A percentile compares a stretch with the other conserved stretches of the same genome.
Evolutionary conservation across 169 alveolate species (phyloP).

Genomic region (Plasmodium vivax): DNA sequence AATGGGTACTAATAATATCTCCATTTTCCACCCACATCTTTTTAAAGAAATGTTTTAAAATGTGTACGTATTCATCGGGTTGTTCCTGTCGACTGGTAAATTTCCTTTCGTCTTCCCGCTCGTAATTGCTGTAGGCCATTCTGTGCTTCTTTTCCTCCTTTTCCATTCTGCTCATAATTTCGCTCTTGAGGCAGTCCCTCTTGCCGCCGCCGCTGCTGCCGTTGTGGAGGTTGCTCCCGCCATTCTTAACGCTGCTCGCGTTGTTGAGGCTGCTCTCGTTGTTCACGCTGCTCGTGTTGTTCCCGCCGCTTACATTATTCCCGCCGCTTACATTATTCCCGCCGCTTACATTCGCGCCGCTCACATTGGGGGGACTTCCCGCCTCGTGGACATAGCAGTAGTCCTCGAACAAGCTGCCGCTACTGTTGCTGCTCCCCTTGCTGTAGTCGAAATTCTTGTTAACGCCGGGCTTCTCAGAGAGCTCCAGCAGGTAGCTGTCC

Average conservation of each 20-base stretch:
- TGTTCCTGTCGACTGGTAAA: constrained; percentile 19
- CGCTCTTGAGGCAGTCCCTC: neutral
- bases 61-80: constrained; percentile 33
- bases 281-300: neutral
- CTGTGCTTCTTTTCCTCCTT: constrained; percentile 12
- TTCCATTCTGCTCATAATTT: constrained; percentile 4
- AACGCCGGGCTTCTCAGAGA: constrained; percentile 11
- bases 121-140: constrained; percentile 1
- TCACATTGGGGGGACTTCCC: neutral
- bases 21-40: constrained; percentile 95
- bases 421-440: constrained; percentile 12
- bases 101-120: neutral
- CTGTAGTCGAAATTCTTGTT: constrained; percentile 10
- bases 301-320: neutral
- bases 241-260: neutral
- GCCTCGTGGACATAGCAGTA: constrained; percentile 9
- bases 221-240: neutral
- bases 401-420: neutral
- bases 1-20: constrained; percentile 90
- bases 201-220: neutral
- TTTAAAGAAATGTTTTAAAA: constrained; percentile 84
- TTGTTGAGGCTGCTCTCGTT: neutral
- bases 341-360: neutral
- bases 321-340: neutral
- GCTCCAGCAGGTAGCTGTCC: constrained; percentile 50